Evolutionary conservation across 2,329 filamentous ascomycete genomes (phyloP).

Genomic region (Aspergillus pseudoterreus): DNA sequence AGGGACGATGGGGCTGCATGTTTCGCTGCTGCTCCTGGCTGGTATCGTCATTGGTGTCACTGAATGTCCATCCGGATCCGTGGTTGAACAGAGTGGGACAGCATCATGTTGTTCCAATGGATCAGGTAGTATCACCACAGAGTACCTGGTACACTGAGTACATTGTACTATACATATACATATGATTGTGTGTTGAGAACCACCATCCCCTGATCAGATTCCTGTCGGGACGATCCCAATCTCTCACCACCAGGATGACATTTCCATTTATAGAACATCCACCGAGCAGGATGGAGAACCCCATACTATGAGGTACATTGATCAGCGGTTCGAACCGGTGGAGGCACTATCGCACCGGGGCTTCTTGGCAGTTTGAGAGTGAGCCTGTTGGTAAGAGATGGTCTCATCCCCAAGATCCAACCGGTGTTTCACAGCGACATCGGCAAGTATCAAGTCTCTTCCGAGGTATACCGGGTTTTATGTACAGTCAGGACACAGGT

Average conservation of each 20-base stretch:
- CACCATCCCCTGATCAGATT: background rate
- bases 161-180: background rate
- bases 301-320: too few species aligned
- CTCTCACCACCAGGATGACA: background rate
- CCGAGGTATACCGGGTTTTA: too few species aligned
- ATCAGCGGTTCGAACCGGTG: too few species aligned
- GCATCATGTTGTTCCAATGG: background rate
- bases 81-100: background rate
- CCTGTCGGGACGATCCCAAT: slow-evolving; percentile 4
- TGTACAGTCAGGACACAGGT: too few species aligned
- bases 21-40: background rate
- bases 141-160: too few species aligned
- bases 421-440: too few species aligned
- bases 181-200: background rate
- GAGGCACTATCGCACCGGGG: too few species aligned
- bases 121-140: background rate
- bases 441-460: too few species aligned
- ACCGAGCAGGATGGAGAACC: background rate
- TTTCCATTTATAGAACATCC: slow-evolving; percentile 5
- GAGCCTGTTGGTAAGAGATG: too few species aligned
- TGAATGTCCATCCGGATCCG: background rate
- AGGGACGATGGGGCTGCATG: background rate
- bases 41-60: background rate
- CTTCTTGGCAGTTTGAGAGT: too few species aligned
- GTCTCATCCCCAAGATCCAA: too few species aligned